These are phyloP conservation scores for Ceriops tagal DNA, from an alignment of 345 rosid species.

Conservation along the genomic window DNA sequence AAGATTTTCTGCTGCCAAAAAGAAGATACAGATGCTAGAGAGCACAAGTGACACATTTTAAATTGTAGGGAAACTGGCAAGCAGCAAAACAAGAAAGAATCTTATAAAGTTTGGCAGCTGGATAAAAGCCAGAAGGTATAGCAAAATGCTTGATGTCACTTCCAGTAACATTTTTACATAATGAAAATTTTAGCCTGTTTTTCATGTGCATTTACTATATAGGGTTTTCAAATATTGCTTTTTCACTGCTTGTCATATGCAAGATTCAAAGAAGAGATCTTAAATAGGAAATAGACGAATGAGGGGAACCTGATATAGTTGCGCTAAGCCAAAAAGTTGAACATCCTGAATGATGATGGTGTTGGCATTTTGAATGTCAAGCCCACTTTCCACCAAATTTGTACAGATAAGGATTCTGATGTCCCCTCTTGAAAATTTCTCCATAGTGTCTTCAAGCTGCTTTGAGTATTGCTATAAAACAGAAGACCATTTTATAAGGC, in stretches of 20 bases:
- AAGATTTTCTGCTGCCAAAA: too few species aligned
- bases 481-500: slow-evolving; percentile 24
- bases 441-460: slow-evolving; percentile 93
- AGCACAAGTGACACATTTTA: background rate
- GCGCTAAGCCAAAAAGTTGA: slow-evolving; percentile 92
- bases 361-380: slow-evolving; percentile 94
- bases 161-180: background rate
- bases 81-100: background rate
- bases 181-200: background rate
- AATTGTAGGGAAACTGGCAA: background rate
- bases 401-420: slow-evolving; percentile 82
- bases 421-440: slow-evolving; percentile 76
- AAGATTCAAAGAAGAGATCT: background rate
- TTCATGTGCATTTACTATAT: background rate
- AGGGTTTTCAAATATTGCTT: slow-evolving; percentile 1
- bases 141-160: background rate
- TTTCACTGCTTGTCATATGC: background rate
- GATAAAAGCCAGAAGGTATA: background rate
- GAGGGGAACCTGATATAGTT: slow-evolving; percentile 75
- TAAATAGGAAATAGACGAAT: slow-evolving; percentile 17
- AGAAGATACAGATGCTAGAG: background rate
- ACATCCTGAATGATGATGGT: slow-evolving; percentile 95
- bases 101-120: background rate
- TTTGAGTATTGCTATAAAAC: slow-evolving; percentile 71
- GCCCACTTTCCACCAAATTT: slow-evolving; percentile 95